Base-by-base conservation (phyloP, 257 asterid genomes). In the Salvia splendens region DNA sequence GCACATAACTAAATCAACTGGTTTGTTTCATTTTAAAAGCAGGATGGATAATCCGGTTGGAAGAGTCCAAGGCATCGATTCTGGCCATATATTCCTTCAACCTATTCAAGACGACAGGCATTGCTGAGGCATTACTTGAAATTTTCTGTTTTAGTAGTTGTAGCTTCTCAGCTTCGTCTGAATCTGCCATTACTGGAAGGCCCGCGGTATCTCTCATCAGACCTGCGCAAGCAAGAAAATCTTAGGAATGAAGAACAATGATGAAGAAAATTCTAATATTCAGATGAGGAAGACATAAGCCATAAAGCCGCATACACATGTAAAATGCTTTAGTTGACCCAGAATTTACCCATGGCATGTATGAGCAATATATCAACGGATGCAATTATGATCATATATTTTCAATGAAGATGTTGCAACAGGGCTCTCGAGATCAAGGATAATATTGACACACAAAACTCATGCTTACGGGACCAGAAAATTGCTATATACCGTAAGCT, bases 141-240 rank as follows among this genome's bases (percentile, higher is more conserved):
- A 83, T 82, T 89, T 86, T 93, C 79, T 85, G 85, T 56, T 88
- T 86, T 70, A 89, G 82, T 69, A 86, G 74, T 59, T 57, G 72
- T 53, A 84, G 60, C 68, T 83, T 85, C 72, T 85, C 84, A 24
- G 71, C 77, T 59, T 82, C 78, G 20, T 74, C 83, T 9, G 63
- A 67, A 68, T 75, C 76, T 42, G 76, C 80, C 35, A 24, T 24
- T 0, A 24, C 30, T 24, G 30, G 30, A 24, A 24, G 2, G 30
- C 30, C 30, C 2, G 46, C 64, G 54, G 72, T 52, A 53, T 38
- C 42, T 10, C 84, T 75, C 40, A 12, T 67, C 46, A 42, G 49
- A 74, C 70, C 87, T 74, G 67, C 67, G 74, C 6, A 68, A 28
- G 48, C 65, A 69, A n/a, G 35, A 47, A 46, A 41, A n/a, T 8